These are phyloP conservation scores for Prunus armeniaca DNA, from an alignment of 306 rosid species.

Conservation along the genomic window DNA sequence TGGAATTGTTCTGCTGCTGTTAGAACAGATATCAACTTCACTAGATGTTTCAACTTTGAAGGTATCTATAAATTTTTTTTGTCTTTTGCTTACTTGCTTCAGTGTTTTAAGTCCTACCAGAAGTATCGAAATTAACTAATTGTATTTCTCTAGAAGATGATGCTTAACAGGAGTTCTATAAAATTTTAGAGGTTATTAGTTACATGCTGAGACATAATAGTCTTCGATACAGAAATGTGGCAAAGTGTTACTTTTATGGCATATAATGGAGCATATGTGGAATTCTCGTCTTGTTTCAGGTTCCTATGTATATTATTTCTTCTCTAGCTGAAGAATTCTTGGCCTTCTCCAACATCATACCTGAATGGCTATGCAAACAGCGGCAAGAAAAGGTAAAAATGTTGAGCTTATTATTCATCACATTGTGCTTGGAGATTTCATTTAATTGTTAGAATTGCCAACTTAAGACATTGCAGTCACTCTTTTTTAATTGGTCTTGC, in stretches of 20 bases:
- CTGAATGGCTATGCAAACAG: constrained; percentile 81
- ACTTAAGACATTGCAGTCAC: constrained; percentile 21
- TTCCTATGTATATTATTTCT: constrained; percentile 80
- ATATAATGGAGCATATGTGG: not conserved
- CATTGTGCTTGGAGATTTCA: constrained; percentile 17
- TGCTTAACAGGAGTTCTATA: not conserved
- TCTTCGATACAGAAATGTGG: not conserved
- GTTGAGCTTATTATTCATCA: constrained; percentile 15
- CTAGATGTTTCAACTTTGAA: constrained; percentile 56
- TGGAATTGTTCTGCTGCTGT: constrained; percentile 65
- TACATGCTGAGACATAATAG: not conserved
- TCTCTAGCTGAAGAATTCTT: constrained; percentile 79
- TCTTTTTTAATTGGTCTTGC: constrained; percentile 34
- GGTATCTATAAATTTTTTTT: constrained; percentile 29
- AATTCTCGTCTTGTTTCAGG: constrained; percentile 37
- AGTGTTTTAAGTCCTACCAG: not conserved
- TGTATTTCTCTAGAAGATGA: not conserved
- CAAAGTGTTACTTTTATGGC: not conserved
- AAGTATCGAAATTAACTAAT: not conserved
- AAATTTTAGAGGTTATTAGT: too few relatives aligned
- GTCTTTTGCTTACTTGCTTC: not conserved
- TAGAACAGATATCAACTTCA: constrained; percentile 63
- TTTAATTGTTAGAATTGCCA: not conserved
- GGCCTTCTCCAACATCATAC: constrained; percentile 63
- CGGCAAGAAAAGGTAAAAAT: constrained; percentile 63